These are phyloP conservation scores for Prunus armeniaca DNA, from an alignment of 306 rosid species.

Conservation along the genomic window DNA sequence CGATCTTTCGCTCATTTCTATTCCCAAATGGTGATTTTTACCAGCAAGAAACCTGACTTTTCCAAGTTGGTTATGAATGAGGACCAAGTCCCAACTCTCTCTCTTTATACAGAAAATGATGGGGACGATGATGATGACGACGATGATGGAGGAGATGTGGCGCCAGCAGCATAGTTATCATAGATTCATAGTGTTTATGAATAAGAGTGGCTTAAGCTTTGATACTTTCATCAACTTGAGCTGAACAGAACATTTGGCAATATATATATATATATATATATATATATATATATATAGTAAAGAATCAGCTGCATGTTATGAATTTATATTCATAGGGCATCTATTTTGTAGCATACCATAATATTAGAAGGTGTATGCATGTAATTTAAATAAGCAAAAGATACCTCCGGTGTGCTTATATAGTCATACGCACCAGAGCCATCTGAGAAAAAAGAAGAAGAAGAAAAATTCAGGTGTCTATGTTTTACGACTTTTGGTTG, in stretches of 20 bases:
- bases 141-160: conserved; percentile 22
- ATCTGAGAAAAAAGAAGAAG: neutral
- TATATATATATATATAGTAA: neutral
- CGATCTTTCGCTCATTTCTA: neutral
- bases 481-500: neutral
- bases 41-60: conserved; percentile 3
- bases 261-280: neutral
- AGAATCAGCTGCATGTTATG: neutral
- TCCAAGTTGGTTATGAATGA: neutral
- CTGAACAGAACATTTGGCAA: neutral
- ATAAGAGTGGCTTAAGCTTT: neutral
- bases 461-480: too few relatives aligned
- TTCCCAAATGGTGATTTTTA: conserved; percentile 15
- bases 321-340: neutral
- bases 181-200: neutral
- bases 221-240: conserved; percentile 8
- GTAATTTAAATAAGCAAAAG: neutral
- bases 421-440: neutral
- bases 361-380: neutral
- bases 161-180: conserved; percentile 28
- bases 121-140: conserved; percentile 32
- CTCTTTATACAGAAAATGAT: neutral
- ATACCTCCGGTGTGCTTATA: neutral
- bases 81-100: conserved; percentile 11
- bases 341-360: neutral